Conservation (phyloP, 2,329 filamentous ascomycete genomes). For the Cladophialophora yegresii region DNA sequence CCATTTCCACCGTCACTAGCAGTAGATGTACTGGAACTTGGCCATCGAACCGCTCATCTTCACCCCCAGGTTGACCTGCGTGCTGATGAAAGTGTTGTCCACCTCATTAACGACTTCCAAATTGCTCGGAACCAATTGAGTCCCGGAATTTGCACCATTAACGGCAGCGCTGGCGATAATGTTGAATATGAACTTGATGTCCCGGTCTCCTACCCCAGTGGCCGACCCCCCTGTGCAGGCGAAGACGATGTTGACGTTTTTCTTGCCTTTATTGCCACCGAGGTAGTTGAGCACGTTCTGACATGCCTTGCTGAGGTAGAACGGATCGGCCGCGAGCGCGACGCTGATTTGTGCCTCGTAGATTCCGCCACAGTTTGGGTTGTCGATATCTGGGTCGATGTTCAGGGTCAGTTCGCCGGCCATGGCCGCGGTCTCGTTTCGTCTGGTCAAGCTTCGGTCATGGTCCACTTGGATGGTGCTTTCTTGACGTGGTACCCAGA, state of each 20-base stretch:
- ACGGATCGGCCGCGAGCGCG: conserved; percentile 19
- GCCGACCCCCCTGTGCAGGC: conserved; percentile 15
- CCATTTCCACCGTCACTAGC: conserved; percentile 8
- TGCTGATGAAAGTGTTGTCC: conserved; percentile 14
- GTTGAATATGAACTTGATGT: conserved; percentile 22
- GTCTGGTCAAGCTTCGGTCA: neutral
- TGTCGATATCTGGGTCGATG: conserved; percentile 40
- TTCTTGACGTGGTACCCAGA: conserved; percentile 2
- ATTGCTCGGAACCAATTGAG: conserved; percentile 16
- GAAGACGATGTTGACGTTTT: conserved; percentile 26
- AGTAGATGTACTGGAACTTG: conserved; percentile 27
- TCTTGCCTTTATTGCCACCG: conserved; percentile 21
- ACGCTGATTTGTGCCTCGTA: conserved; percentile 28
- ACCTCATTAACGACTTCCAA: conserved; percentile 20
- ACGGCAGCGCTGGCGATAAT: conserved; percentile 5
- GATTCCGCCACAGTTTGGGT: conserved; percentile 23
- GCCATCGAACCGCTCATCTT: conserved; percentile 15
- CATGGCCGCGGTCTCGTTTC: neutral
- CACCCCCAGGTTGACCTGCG: conserved; percentile 18
- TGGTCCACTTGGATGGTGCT: neutral
- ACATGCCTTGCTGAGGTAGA: conserved; percentile 23
- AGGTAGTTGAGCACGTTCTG: conserved; percentile 22
- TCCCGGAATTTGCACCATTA: conserved; percentile 12
- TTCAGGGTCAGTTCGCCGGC: conserved; percentile 16
- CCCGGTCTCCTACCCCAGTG: conserved; percentile 17